These are phyloP conservation scores for Clonostachys chloroleuca DNA, from an alignment of 2,329 filamentous ascomycete genomes.

Conservation along the genomic window DNA sequence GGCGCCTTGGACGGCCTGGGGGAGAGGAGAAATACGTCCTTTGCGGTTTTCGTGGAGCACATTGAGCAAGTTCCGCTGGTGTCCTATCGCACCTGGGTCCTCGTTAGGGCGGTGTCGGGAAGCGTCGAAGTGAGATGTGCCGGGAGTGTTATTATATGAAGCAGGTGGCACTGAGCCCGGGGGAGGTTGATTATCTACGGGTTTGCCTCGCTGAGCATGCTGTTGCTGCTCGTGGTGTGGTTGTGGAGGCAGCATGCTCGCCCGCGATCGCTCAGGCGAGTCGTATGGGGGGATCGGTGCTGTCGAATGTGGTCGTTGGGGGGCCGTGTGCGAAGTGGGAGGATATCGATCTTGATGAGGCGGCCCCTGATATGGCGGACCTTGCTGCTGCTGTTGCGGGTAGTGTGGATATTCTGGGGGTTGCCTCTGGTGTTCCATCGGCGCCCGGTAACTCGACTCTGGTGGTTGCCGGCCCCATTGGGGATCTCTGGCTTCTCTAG, in stretches of 20 bases:
- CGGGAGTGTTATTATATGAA: slow-evolving; percentile 39
- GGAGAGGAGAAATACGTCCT: slow-evolving; percentile 81
- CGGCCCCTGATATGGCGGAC: slow-evolving; percentile 18
- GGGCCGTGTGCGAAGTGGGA: slow-evolving; percentile 27
- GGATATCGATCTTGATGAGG: slow-evolving; percentile 22
- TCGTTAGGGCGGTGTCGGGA: slow-evolving; percentile 33
- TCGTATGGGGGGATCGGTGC: slow-evolving; percentile 32
- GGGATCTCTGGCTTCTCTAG: slow-evolving; percentile 18
- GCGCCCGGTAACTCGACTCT: slow-evolving; percentile 25
- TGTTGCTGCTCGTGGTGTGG: slow-evolving; percentile 29
- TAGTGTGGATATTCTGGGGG: slow-evolving; percentile 41
- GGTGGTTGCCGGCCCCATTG: slow-evolving; percentile 24
- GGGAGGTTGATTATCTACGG: slow-evolving; percentile 7
- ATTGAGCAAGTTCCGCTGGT: slow-evolving; percentile 65
- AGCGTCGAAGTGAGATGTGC: slow-evolving; percentile 31
- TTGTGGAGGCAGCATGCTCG: slow-evolving; percentile 29
- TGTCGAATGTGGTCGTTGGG: slow-evolving; percentile 12
- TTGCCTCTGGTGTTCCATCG: slow-evolving; percentile 33
- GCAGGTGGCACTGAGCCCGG: slow-evolving; percentile 35
- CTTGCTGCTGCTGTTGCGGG: slow-evolving; percentile 26
- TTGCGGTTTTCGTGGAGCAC: slow-evolving; percentile 78
- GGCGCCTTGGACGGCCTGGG: slow-evolving; percentile 89
- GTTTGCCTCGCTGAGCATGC: slow-evolving; percentile 9
- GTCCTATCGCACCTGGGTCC: slow-evolving; percentile 46
- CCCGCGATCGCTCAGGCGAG: slow-evolving; percentile 44